Evolutionary conservation across 2,329 filamentous ascomycete genomes (phyloP), one percentile per base, ranked within the genome.

Genomic region (Teratosphaeriaceae sp.): DNA sequence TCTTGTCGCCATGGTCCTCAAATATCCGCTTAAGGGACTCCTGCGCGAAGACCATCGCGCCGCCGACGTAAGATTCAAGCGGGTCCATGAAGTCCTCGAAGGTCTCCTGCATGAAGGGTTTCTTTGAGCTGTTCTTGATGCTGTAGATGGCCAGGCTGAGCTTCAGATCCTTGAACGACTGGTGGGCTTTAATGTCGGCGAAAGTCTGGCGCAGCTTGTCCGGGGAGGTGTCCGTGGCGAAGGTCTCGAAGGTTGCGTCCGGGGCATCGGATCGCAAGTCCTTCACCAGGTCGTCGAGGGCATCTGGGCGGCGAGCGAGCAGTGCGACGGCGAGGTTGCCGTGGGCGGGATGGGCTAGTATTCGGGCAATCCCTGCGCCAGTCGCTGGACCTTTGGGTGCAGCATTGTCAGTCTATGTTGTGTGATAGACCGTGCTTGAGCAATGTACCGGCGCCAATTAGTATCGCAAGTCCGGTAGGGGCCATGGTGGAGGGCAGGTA

Each of bases 261-360:
- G 68, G 65, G 12, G 63, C 66, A 2, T 67, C 60, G 16, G 63
- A 55, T 20, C 63, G 63, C 20, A 75, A 63, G 11, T 61, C 66
- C n/a, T 59, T 60, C 36, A 64, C 64, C 11, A 73, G 62, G 15
- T 63, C 65, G 36, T 63, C 55, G 31, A 76, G 64, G 8, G 65
- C 65, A 38, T 73, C 71, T 16, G 63, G 60, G 22, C 69, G 66
- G 3, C 75, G 68, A 6, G 74, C 73, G 34, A 78, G 66, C 6
- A 78, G 64, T 13, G 75, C 74, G 7, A 79, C 70, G 19, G 75
- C 74, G 36, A 76, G 64, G 54, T 78, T 78, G 24, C 74, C 74
- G 22, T 76, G 69, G 0, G 64, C 60, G 1, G 70, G 69, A 36
- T 65, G 58, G 2, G 74, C 72, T 29, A 79, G 69, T 26, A 76